Evolutionary conservation across 164 flowering plant genomes (phyloP).

Genomic region (Liriodendron chinense): DNA sequence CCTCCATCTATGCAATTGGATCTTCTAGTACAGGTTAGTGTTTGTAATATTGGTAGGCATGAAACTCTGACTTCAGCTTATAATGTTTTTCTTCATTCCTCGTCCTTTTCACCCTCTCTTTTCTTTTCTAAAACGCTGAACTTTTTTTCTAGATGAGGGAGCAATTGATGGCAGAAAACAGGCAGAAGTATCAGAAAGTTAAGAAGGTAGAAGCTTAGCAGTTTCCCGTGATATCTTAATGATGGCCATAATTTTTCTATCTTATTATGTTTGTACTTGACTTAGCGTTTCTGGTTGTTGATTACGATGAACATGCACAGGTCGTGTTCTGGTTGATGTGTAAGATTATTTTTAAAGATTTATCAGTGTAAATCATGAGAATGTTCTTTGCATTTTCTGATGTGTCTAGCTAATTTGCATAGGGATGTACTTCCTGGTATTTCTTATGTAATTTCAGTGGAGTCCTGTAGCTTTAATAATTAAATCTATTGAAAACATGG

Average conservation of each 20-base stretch:
- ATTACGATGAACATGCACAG: background rate
- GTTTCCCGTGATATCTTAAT: background rate
- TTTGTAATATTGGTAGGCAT: background rate
- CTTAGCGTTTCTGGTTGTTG: background rate
- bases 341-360: background rate
- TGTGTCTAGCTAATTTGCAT: too few species aligned
- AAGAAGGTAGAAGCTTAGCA: slow-evolving; percentile 60
- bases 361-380: background rate
- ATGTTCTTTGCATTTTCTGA: too few species aligned
- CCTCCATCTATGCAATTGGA: slow-evolving; percentile 98
- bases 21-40: slow-evolving; percentile 82
- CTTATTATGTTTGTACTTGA: background rate
- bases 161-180: slow-evolving; percentile 91
- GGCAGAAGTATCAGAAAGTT: slow-evolving; percentile 90
- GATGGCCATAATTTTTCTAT: background rate
- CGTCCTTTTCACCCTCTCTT: background rate
- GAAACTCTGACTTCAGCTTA: background rate
- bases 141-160: slow-evolving; percentile 72
- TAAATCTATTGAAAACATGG: too few species aligned
- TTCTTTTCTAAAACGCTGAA: background rate
- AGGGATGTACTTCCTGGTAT: too few species aligned
- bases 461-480: too few species aligned
- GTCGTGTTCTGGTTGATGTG: background rate
- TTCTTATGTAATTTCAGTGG: too few species aligned
- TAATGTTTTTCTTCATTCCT: background rate